Percentiles rank a stretch among this genome's conserved stretches.
Conservation (phyloP, 495 filamentous ascomycete species). For the Gamarada debralockiae region DNA sequence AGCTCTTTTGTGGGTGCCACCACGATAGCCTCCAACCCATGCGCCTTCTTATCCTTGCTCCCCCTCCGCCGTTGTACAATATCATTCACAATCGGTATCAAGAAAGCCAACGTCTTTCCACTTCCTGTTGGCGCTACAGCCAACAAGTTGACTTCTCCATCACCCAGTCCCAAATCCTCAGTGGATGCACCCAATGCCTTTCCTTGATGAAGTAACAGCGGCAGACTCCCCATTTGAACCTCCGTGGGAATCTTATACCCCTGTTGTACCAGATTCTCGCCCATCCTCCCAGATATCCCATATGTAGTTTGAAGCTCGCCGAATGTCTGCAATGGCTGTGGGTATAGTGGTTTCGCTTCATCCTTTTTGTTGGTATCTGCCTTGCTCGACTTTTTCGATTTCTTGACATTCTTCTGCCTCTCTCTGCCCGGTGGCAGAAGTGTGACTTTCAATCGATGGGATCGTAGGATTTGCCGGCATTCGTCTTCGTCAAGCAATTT, state of each 20-base stretch:
- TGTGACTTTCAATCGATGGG: constrained; percentile 85
- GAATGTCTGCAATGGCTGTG: constrained; percentile 77
- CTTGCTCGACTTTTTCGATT: constrained; percentile 44
- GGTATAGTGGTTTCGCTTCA: constrained; percentile 51
- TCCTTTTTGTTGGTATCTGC: constrained; percentile 44
- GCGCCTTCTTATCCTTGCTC: constrained; percentile 32
- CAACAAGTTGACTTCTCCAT: constrained; percentile 60
- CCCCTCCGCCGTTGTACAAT: constrained; percentile 51
- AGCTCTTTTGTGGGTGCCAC: constrained; percentile 92
- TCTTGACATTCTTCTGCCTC: constrained; percentile 39
- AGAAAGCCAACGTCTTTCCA: constrained; percentile 92
- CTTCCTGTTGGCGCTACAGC: constrained; percentile 92
- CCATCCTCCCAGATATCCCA: constrained; percentile 63
- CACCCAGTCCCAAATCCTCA: constrained; percentile 26
- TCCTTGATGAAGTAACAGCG: constrained; percentile 60
- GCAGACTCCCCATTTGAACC: constrained; percentile 84
- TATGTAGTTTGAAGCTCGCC: constrained; percentile 64
- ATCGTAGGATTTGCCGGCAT: constrained; percentile 67
- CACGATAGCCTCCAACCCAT: constrained; percentile 64
- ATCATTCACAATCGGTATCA: constrained; percentile 79
- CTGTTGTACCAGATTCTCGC: constrained; percentile 75
- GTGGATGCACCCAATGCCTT: constrained; percentile 32
- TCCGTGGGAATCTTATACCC: constrained; percentile 87
- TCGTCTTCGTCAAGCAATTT: constrained; percentile 54
- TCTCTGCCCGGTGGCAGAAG: constrained; percentile 46